Conservation (phyloP, 2,329 filamentous ascomycete species). For the Apiospora sp. region DNA sequence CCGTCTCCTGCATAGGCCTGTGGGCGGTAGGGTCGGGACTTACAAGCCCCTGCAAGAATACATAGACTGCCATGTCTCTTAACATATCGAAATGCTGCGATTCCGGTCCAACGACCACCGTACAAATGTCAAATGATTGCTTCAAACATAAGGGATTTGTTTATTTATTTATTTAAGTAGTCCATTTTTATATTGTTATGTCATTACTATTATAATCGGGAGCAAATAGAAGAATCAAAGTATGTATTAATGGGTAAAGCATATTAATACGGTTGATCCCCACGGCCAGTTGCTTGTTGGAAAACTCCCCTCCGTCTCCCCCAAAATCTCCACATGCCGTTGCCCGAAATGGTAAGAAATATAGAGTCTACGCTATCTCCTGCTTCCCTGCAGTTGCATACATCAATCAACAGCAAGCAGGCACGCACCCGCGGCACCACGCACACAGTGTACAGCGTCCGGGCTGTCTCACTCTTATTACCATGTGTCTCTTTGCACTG, state of each 20-base stretch:
- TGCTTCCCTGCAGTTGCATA: background rate
- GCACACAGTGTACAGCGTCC: background rate
- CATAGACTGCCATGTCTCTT: too few relatives aligned
- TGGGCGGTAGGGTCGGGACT: background rate
- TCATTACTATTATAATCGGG: too few relatives aligned
- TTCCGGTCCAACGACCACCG: too few relatives aligned
- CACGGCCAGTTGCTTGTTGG: background rate
- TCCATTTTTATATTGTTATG: too few relatives aligned
- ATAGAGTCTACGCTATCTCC: conserved; percentile 5
- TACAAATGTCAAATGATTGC: too few relatives aligned
- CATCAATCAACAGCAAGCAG: conserved; percentile 4
- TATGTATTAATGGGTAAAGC: too few relatives aligned
- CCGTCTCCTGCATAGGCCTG: background rate
- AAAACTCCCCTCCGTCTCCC: background rate
- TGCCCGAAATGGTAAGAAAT: background rate
- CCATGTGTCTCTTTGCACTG: conserved; percentile 21
- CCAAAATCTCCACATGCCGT: conserved; percentile 6
- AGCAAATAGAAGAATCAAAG: too few relatives aligned
- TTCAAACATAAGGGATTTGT: too few relatives aligned
- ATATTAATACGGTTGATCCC: too few relatives aligned
- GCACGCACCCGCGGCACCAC: background rate
- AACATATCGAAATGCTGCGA: too few relatives aligned
- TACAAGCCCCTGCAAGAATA: too few relatives aligned
- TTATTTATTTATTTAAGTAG: too few relatives aligned
- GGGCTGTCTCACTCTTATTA: conserved; percentile 19